Evolutionary conservation across 2,329 filamentous ascomycete genomes (phyloP).

Genomic region (Hortaea sp.): DNA sequence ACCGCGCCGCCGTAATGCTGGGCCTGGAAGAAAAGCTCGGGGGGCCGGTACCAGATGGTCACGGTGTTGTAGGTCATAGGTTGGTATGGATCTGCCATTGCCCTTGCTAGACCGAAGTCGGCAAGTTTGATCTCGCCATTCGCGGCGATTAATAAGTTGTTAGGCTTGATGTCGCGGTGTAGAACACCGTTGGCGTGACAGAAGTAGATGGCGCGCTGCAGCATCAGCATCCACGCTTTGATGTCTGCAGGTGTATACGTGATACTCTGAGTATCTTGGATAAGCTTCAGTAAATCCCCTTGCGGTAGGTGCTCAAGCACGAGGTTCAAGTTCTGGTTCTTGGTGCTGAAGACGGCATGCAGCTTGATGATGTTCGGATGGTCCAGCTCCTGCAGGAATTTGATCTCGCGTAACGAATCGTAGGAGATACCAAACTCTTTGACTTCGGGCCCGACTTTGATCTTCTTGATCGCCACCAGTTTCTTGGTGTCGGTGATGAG

Average conservation of each 20-base stretch:
- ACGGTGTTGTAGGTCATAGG: conserved; percentile 93
- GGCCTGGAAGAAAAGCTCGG: conserved; percentile 85
- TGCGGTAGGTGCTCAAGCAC: conserved; percentile 88
- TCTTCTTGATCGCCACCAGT: conserved; percentile 86
- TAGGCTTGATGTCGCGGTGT: conserved; percentile 97
- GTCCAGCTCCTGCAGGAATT: conserved; percentile 84
- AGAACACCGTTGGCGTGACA: conserved; percentile 91
- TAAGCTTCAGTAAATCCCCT: conserved; percentile 92
- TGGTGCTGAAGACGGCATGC: conserved; percentile 86
- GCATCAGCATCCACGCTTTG: conserved; percentile 98
- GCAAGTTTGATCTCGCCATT: conserved; percentile 92
- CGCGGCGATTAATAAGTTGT: conserved; percentile 89
- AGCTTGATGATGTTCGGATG: conserved; percentile 95
- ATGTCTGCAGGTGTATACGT: conserved; percentile 82
- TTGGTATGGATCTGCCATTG: conserved; percentile 74
- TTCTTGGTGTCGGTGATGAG: conserved; percentile 59
- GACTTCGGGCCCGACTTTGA: conserved; percentile 77
- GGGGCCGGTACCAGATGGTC: conserved; percentile 92
- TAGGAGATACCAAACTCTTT: conserved; percentile 77
- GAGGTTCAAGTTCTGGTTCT: conserved; percentile 91
- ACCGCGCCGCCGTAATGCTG: conserved; percentile 82
- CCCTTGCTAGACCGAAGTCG: conserved; percentile 90
- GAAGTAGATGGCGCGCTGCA: conserved; percentile 87
- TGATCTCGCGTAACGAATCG: conserved; percentile 91
- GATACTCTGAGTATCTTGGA: conserved; percentile 69